These are phyloP conservation scores for Dactylellina drechsleri DNA, from an alignment of 2,329 filamentous ascomycete genomes.

Conservation along the genomic window DNA sequence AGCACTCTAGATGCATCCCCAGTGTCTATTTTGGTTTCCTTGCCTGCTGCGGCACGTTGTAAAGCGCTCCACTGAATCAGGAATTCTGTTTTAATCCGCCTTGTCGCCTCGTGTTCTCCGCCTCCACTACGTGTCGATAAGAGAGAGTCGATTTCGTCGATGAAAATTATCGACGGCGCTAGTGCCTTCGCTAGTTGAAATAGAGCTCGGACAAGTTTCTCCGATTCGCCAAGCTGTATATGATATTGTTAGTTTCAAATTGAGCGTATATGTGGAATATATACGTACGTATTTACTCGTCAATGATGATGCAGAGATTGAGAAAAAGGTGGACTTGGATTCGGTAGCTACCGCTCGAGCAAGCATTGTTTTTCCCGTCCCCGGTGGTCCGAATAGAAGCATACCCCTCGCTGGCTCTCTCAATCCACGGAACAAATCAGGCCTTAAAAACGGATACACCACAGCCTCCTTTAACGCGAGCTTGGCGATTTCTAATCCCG, in stretches of 20 bases:
- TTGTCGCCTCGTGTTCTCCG: constrained; percentile 89
- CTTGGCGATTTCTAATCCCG: constrained; percentile 89
- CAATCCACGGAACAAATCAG: constrained; percentile 93
- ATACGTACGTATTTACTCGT: constrained; percentile 80
- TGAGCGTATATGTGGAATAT: neutral
- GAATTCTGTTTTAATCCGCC: constrained; percentile 97
- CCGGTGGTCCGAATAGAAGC: constrained; percentile 93
- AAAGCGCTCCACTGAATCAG: constrained; percentile 97
- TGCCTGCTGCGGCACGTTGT: constrained; percentile 87
- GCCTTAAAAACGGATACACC: constrained; percentile 93
- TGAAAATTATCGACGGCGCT: constrained; percentile 95
- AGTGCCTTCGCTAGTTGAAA: constrained; percentile 89
- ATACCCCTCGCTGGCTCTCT: constrained; percentile 94
- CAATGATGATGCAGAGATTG: constrained; percentile 90
- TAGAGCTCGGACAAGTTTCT: constrained; percentile 92
- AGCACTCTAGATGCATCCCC: constrained; percentile 84
- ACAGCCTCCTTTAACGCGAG: constrained; percentile 92
- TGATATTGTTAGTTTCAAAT: constrained; percentile 11
- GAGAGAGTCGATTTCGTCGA: constrained; percentile 96
- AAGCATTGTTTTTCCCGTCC: constrained; percentile 99
- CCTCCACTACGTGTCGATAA: constrained; percentile 83
- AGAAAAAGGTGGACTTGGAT: constrained; percentile 94
- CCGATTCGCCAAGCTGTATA: constrained; percentile 79
- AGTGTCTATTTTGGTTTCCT: constrained; percentile 70
- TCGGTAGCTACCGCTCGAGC: constrained; percentile 94